Percentiles rank a stretch among this genome's conserved stretches.
Conservation (phyloP, 2,329 filamentous ascomycete species). For the Penicillium decumbens region DNA sequence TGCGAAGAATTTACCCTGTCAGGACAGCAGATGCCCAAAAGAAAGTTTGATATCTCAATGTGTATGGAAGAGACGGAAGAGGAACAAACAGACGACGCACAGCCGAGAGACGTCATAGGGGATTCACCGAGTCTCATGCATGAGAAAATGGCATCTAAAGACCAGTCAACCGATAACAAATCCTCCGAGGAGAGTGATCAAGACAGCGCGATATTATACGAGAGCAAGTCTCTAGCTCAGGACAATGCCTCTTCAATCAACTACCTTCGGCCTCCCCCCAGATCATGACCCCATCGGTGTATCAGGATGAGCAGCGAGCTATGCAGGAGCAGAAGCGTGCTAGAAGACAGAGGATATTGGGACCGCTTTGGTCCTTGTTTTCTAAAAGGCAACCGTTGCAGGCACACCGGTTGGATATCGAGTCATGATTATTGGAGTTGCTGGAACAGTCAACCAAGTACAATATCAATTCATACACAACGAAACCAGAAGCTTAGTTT, state of each 20-base stretch:
- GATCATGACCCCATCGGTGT: constrained; percentile 5
- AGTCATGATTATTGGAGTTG: not conserved
- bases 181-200: no score
- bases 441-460: not conserved
- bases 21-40: not conserved
- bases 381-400: not conserved
- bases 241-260: not conserved
- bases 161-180: not conserved
- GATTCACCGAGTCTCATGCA: not conserved
- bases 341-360: not conserved
- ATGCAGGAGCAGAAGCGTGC: not conserved
- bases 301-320: constrained; percentile 5
- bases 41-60: constrained; percentile 11
- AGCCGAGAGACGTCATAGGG: not conserved
- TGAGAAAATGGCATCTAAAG: not conserved
- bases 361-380: constrained; percentile 1
- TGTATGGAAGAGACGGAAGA: not conserved
- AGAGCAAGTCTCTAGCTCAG: not conserved
- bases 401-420: not conserved
- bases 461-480: no score
- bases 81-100: not conserved
- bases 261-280: constrained; percentile 2
- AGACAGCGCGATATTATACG: not conserved
- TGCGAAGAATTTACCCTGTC: constrained; percentile 15
- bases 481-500: no score